Evolutionary conservation across 2,329 filamentous ascomycete species (phyloP), one percentile per base, ranked within the genome.

Genomic region (Xylaria hypoxylon): DNA sequence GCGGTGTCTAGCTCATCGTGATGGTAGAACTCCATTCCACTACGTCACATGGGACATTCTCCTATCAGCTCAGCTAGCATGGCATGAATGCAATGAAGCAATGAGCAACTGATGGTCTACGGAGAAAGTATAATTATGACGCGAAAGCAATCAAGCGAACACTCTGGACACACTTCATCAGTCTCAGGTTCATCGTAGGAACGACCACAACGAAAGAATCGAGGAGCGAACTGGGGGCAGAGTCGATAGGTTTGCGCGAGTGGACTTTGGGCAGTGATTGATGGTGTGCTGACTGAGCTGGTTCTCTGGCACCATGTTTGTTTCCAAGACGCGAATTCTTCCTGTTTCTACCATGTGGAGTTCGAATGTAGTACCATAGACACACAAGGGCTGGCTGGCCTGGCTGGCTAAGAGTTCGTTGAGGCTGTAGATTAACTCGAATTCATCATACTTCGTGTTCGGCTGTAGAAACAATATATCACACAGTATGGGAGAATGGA

Each of bases 381-480:
- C 5, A 28, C 13, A n/a, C 45, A 31, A n/a, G 15, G 15, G 24
- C 13, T n/a, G 15, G 26, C 45, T 7, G 8, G 19, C 24, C 13
- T 3, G 44, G 24, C 8, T 47, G 44, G 44, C 44, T 15, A 17
- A 15, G n/a, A 42, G 38, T 4, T 42, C 13, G 38, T 7, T 15
- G 6, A 8, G 8, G n/a, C 13, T 45, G 28, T 22, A 26, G 5
- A 35, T 26, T 17, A 17, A 17, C 28, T 35, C 31, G 19, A 15
- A 42, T 5, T 38, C 8, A 22, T 38, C 19, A 50, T 5, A 8
- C 5, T 44, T 53, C 31, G 38, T 38, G 11, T 28, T 59, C 19
- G 31, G 33, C 24, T 44, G 24, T 8, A 17, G 38, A 19, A 48
- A 40, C 7, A 45, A 51, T 52, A 51, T 38, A 40, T 68, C 62